phyloP scores from a whole-genome alignment of 306 rosid species.

The Benincasa hispida region DNA sequence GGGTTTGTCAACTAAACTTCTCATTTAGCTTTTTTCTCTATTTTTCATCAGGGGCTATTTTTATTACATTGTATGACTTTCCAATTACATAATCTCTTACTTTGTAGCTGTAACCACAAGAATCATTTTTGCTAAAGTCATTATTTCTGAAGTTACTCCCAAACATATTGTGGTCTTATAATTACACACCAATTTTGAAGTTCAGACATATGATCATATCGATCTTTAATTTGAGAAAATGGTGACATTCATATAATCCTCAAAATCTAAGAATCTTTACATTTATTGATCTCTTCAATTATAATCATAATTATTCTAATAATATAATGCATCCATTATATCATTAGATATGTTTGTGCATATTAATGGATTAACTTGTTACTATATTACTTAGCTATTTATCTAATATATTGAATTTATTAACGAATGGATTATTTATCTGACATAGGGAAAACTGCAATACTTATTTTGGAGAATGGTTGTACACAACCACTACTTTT shows the following conservation, averaged over 20 bases:
- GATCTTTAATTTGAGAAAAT: background rate
- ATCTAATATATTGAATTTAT: background rate
- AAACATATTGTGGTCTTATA: background rate
- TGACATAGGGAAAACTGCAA: constrained; percentile 25
- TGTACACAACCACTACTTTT: constrained; percentile 43
- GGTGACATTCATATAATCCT: background rate
- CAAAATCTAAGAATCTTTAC: background rate
- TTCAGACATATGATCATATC: background rate
- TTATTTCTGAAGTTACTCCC: too few species aligned
- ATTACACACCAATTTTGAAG: background rate
- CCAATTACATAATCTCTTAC: background rate
- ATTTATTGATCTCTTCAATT: background rate
- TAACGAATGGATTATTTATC: background rate
- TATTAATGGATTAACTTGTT: background rate
- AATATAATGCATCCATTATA: background rate
- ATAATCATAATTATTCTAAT: too few species aligned
- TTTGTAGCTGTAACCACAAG: background rate
- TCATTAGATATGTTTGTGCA: background rate
- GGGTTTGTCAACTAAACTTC: constrained; percentile 16
- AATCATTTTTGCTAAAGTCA: too few species aligned
- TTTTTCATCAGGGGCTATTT: background rate
- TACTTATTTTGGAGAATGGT: constrained; percentile 32
- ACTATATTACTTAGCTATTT: background rate
- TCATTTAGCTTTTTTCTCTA: background rate
- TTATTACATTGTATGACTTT: background rate